Evolutionary conservation across 2,329 filamentous ascomycete genomes (phyloP), one percentile per base, ranked within the genome.

Genomic region (Diaporthe sp.): DNA sequence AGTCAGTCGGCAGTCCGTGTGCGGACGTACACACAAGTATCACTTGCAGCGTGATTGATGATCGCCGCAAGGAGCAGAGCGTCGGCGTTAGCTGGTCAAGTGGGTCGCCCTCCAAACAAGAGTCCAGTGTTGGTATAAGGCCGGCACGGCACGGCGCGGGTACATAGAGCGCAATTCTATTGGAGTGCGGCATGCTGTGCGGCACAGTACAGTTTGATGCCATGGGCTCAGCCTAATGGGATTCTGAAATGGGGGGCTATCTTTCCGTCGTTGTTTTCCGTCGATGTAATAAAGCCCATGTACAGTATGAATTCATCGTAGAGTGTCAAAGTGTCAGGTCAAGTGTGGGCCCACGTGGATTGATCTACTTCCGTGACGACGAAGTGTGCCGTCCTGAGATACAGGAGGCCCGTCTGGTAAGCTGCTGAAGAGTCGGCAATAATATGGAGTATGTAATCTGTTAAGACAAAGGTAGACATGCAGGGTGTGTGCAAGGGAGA

Each of bases 41-140:
- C 53, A 42, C 17, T 34, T 51, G 55, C 55, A 22, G 25, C 34
- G 37, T 51, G 42, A 61, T 61, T 61, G 28, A 49, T 59, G 69
- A 59, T 72, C 69, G 69, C 69, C 55, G 55, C 69, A 59, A 72
- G 55, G 69, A 51, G 69, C 49, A 49, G 17, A 59, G 25, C 31
- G 55, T 13, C 8, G 28, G 55, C 19, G 53, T 39, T 72, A 53
- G 46, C 46, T 25, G 46, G 42, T 10, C 5, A 65, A 39, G 44
- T 68, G 62, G 62, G 46, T 37, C 61, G 46, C 25, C 17, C 15
- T 19, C 17, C 53, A 49, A 19, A 22, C 7, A 19, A 49, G 53
- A 57, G 53, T 15, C 28, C 53, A 34, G 53, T 28, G 12, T 13
- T 39, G 37, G 37, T 13, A 12, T 39, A 57, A 57, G 53, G 28